These are phyloP conservation scores for Hypoxylon sp. DNA, from an alignment of 2,329 filamentous ascomycete genomes.

Conservation along the genomic window DNA sequence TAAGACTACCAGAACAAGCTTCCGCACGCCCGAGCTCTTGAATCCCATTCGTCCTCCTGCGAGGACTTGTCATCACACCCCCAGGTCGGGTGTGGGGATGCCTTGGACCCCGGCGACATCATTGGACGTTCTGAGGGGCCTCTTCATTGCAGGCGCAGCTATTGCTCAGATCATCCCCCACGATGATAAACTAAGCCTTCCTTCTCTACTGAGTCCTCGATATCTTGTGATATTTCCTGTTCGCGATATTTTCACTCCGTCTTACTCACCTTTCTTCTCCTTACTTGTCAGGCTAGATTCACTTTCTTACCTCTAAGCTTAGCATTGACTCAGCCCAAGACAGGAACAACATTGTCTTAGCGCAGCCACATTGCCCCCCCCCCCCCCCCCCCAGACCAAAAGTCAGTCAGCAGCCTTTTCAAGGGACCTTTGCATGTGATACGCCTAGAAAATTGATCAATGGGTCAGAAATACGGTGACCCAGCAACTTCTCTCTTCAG, in stretches of 20 bases:
- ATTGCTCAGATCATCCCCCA: slow-evolving; percentile 2
- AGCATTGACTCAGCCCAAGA: slow-evolving; percentile 8
- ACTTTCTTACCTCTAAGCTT: not conserved
- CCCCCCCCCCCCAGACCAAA: too few species aligned
- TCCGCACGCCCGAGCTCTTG: slow-evolving; percentile 34
- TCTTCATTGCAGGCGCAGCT: slow-evolving; percentile 12
- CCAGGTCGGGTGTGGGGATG: slow-evolving; percentile 28
- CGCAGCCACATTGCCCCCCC: slow-evolving; percentile 20
- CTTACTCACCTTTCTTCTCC: not conserved
- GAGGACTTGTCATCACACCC: too few species aligned
- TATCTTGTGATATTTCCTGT: not conserved
- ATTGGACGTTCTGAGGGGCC: slow-evolving; percentile 24
- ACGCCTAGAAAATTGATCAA: too few species aligned
- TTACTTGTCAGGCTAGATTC: not conserved
- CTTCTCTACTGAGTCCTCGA: slow-evolving; percentile 8
- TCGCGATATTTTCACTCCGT: not conserved
- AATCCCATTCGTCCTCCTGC: slow-evolving; percentile 30
- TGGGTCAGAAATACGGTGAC: slow-evolving; percentile 23
- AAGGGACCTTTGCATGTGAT: slow-evolving; percentile 35
- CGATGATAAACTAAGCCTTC: slow-evolving; percentile 12
- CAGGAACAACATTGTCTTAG: slow-evolving; percentile 28
- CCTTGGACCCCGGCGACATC: not conserved
- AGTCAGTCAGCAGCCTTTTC: slow-evolving; percentile 16
- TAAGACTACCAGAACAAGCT: slow-evolving; percentile 19
- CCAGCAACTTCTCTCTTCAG: slow-evolving; percentile 27